Evolutionary conservation across 352 stramenopile species (phyloP).

Genomic region (Phytopythium delawarense): DNA sequence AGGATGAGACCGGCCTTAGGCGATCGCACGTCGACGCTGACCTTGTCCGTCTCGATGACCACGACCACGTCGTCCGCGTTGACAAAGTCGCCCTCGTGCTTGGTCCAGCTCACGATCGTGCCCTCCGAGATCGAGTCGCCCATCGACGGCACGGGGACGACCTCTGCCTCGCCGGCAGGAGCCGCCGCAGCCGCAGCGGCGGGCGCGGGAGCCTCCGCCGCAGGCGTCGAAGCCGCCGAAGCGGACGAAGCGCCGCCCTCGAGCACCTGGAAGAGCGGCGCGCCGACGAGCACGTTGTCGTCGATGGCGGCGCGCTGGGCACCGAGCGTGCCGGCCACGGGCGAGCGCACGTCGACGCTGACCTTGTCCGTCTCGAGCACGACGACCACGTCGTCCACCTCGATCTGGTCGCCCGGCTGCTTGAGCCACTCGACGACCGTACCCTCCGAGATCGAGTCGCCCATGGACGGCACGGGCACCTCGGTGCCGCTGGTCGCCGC

Average conservation of each 20-base stretch:
- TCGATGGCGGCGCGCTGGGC: conserved; percentile 91
- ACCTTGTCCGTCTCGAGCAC: conserved; percentile 99
- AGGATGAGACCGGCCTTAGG: conserved; percentile 86
- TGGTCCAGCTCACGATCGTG: conserved; percentile 94
- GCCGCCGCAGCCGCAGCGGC: conserved; percentile 12
- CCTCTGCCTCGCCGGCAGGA: conserved; percentile 24
- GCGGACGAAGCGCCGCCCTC: conserved; percentile 42
- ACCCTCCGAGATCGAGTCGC: conserved; percentile 97
- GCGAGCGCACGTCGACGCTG: conserved; percentile 86
- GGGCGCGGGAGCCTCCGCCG: conserved; percentile 17
- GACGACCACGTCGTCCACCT: conserved; percentile 96
- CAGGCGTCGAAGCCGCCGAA: conserved; percentile 14
- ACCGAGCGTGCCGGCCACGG: conserved; percentile 83
- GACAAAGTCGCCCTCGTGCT: conserved; percentile 90
- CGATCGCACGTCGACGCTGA: conserved; percentile 88
- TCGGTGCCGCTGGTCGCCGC: conserved; percentile 21
- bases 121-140: conserved; percentile 97
- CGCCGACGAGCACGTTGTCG: conserved; percentile 94
- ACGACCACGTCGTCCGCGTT: conserved; percentile 94
- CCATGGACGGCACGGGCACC: conserved; percentile 86
- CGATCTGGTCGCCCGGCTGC: conserved; percentile 89
- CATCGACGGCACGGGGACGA: conserved; percentile 78
- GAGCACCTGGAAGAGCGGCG: conserved; percentile 90
- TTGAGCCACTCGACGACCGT: conserved; percentile 97
- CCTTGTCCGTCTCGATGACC: conserved; percentile 97